phyloP scores from a whole-genome alignment of 2,329 filamentous ascomycete genomes.

The Tolypocladium ovalisporum region DNA sequence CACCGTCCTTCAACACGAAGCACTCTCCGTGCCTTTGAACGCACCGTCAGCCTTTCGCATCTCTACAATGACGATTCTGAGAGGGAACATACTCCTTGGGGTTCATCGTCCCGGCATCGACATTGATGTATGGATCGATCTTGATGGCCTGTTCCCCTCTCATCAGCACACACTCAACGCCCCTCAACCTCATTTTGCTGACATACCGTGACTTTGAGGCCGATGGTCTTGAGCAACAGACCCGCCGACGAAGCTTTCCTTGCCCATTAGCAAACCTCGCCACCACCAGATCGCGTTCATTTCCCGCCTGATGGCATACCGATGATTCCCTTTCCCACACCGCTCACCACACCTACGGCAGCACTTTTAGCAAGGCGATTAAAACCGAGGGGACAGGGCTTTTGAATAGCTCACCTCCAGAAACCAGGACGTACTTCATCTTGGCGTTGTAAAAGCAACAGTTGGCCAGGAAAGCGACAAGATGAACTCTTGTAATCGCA shows the following conservation, averaged over 20 bases:
- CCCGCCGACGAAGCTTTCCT: constrained; percentile 57
- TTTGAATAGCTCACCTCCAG: constrained; percentile 45
- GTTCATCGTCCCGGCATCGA: constrained; percentile 17
- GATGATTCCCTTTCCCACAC: constrained; percentile 34
- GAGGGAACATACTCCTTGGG: constrained; percentile 18
- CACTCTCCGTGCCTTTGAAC: constrained; percentile 68
- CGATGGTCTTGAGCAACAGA: constrained; percentile 27
- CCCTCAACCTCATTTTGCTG: not conserved
- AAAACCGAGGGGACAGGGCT: constrained; percentile 14
- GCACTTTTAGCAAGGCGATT: not conserved
- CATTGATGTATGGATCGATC: constrained; percentile 39
- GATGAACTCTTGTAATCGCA: not conserved
- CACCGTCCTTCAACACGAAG: constrained; percentile 77
- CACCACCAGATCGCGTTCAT: not conserved
- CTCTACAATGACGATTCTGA: not conserved
- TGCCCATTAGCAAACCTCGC: not conserved
- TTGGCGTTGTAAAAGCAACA: constrained; percentile 16
- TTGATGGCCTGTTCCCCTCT: constrained; percentile 5
- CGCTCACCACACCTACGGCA: constrained; percentile 26
- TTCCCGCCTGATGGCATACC: not conserved
- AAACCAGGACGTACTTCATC: constrained; percentile 77
- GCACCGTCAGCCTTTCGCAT: constrained; percentile 1
- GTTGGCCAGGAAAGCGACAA: constrained; percentile 1
- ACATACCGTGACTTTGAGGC: constrained; percentile 12
- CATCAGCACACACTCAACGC: not conserved